Base-by-base conservation (phyloP, 73 alveolate genomes). In the Paraurostyla sp. region DNA sequence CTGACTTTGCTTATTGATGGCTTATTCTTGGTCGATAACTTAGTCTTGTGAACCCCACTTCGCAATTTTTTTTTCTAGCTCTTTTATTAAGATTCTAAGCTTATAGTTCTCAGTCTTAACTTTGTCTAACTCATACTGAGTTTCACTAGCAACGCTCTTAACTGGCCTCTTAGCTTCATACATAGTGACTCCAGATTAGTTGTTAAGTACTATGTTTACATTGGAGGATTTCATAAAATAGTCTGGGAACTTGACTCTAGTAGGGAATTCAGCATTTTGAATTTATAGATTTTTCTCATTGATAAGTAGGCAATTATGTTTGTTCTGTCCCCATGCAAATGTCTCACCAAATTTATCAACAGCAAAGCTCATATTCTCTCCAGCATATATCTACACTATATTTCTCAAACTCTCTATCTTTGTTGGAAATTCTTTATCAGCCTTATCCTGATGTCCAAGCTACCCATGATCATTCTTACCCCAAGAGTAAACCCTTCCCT, bases 381-480 rank as follows among this genome's bases (percentile, higher is more conserved):
- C 85, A 1, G 92, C 92, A 83, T 89, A 89, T 0, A 89, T 82
- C 73, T 89, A 48, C 9, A 68, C 75, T 32, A 89, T 68, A 48
- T 80, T 41, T 22, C 50, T 23, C 11, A 85, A 25, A 40, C 46
- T 43, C 1, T 38, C 51, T 13, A 84, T 22, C 32, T 23, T 33
- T 2, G 41, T 38, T 35, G 91, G 88, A 20, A 30, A 30, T 32
- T 58, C 52, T 48, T 46, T 49, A 58, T 58, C 62, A 22, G 3
- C 60, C 45, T 42, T 32, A 43, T 78, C 76, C 83, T 71, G 38
- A 52, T 81, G 63, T 25, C 96, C 98, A 0, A 94, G 94, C 92
- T 94, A 93, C 30, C 95, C 96, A 49, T 46, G 59, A 87, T 94
- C 98, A 42, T 94, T 94, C 92, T 91, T 91, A 42, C 98, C 98